Conservation (phyloP, 306 rosid genomes). For the Abrus precatorius region DNA sequence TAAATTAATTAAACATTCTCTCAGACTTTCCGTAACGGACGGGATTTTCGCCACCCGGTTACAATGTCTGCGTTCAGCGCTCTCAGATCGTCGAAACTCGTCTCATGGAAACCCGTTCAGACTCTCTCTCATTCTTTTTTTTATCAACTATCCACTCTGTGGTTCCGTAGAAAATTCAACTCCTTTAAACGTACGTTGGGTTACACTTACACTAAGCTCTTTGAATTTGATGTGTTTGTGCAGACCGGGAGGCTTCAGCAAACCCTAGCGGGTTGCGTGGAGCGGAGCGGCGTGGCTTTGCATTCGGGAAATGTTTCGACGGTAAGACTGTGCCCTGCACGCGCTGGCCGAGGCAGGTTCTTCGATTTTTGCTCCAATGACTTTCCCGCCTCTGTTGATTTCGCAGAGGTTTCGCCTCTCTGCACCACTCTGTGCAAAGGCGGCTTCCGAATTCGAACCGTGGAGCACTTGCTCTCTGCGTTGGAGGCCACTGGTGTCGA, state of each 20-base stretch:
- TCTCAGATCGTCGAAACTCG: constrained; percentile 64
- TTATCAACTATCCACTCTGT: neutral
- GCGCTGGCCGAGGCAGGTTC: constrained; percentile 78
- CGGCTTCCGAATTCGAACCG: constrained; percentile 73
- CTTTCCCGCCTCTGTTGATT: constrained; percentile 74
- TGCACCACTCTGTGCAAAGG: constrained; percentile 78
- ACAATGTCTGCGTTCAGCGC: constrained; percentile 56
- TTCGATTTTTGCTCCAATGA: constrained; percentile 63
- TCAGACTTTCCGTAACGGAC: neutral
- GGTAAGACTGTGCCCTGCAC: constrained; percentile 76
- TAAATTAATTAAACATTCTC: no score
- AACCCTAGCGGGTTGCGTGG: constrained; percentile 77
- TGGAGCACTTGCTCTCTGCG: constrained; percentile 95
- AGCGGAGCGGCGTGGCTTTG: constrained; percentile 68
- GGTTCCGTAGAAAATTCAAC: constrained; percentile 14
- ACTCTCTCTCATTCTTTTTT: neutral
- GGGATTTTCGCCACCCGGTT: neutral
- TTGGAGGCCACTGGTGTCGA: constrained; percentile 90
- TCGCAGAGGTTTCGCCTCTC: constrained; percentile 70
- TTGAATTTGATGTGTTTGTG: neutral
- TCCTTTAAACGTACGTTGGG: neutral
- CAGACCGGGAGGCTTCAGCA: constrained; percentile 89
- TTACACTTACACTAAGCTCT: neutral
- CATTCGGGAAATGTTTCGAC: constrained; percentile 74
- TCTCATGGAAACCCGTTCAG: constrained; percentile 76